Percentiles rank a stretch among this genome's conserved stretches.
Conservation (phyloP, 2,329 filamentous ascomycete species). For the Pseudomassariella vexata region DNA sequence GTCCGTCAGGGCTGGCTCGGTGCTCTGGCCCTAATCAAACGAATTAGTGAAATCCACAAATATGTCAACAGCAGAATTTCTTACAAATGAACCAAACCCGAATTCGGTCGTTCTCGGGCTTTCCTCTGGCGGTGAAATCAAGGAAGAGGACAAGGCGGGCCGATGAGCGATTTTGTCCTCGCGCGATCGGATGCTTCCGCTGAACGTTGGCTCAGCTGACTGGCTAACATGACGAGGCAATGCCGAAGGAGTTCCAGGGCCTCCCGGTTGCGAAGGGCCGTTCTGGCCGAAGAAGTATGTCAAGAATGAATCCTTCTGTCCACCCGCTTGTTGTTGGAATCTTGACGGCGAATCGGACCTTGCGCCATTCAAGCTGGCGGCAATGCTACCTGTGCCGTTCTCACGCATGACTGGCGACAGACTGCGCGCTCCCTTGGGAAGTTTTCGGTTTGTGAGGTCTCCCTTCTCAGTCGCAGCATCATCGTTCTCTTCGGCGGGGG, state of each 20-base stretch:
- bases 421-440: slow-evolving; percentile 61
- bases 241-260: slow-evolving; percentile 31
- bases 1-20: slow-evolving; percentile 86
- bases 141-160: slow-evolving; percentile 28
- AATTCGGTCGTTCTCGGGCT: slow-evolving; percentile 29
- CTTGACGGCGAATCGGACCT: slow-evolving; percentile 57
- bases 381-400: slow-evolving; percentile 55
- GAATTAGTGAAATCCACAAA: slow-evolving; percentile 15
- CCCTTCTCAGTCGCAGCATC: slow-evolving; percentile 48
- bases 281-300: slow-evolving; percentile 99
- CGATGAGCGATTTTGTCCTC: slow-evolving; percentile 52
- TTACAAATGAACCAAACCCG: slow-evolving; percentile 51
- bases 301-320: slow-evolving; percentile 83
- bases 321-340: slow-evolving; percentile 53
- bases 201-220: slow-evolving; percentile 72
- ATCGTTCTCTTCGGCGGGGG: slow-evolving; percentile 62
- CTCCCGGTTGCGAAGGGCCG: slow-evolving; percentile 48
- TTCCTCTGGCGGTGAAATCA: slow-evolving; percentile 27
- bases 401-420: slow-evolving; percentile 76
- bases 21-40: slow-evolving; percentile 43
- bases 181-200: slow-evolving; percentile 73
- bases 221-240: slow-evolving; percentile 68
- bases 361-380: slow-evolving; percentile 61
- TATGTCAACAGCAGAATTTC: slow-evolving; percentile 20
- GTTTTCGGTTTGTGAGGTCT: slow-evolving; percentile 55